Evolutionary conservation across 345 rosid genomes (phyloP).

Genomic region (Eucalyptus lansdowneana): DNA sequence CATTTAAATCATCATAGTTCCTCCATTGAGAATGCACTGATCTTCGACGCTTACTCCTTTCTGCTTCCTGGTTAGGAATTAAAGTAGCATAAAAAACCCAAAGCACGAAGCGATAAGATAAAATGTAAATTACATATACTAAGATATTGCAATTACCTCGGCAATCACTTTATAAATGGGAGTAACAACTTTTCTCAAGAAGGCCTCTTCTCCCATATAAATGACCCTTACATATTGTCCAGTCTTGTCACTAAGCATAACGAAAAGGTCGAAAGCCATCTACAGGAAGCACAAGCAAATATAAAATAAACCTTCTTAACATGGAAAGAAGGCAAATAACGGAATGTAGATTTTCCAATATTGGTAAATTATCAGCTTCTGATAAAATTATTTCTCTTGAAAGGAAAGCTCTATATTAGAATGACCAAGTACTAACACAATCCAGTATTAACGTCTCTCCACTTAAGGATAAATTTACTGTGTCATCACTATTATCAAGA

Average conservation of each 20-base stretch:
- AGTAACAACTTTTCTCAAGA: slow-evolving; percentile 73
- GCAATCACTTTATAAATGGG: slow-evolving; percentile 81
- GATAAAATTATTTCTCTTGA: neutral
- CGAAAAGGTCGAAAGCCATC: slow-evolving; percentile 62
- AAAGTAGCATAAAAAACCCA: neutral
- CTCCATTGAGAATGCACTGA: slow-evolving; percentile 99
- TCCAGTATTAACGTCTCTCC: neutral
- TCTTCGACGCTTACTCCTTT: slow-evolving; percentile 64
- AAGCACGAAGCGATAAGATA: neutral
- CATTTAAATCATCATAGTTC: slow-evolving; percentile 94
- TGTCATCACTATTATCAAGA: neutral
- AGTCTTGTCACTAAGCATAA: no score
- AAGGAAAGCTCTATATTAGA: neutral
- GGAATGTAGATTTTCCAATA: neutral
- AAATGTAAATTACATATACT: neutral
- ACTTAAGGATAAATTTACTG: no score
- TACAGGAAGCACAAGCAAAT: slow-evolving; percentile 3
- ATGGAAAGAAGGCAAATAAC: neutral
- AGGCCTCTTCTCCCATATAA: slow-evolving; percentile 95
- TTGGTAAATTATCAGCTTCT: no score
- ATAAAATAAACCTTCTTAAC: neutral
- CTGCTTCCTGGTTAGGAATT: slow-evolving; percentile 57
- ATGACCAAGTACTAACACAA: neutral
- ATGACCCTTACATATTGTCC: slow-evolving; percentile 66
- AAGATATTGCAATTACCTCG: slow-evolving; percentile 21